Conservation (phyloP, 2,329 filamentous ascomycete species). For the Cucurbitaria berberidis region DNA sequence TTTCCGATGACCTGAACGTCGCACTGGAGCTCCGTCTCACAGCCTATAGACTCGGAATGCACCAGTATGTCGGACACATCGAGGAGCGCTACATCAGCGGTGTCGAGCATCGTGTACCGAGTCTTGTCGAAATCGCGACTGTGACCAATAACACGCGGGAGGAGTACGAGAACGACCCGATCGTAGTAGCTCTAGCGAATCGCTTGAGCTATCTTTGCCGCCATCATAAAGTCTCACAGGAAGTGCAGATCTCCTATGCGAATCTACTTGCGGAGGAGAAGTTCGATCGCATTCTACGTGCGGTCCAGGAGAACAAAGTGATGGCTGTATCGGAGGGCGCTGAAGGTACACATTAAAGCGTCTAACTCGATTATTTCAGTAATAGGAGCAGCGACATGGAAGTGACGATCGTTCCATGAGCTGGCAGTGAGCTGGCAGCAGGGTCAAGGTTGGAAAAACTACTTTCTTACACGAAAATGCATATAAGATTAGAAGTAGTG, state of each 20-base stretch:
- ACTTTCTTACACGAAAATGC: too few relatives aligned
- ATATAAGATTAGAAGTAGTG: too few relatives aligned
- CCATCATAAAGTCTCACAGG: constrained; percentile 1
- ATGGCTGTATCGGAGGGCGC: not conserved
- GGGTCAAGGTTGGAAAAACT: too few relatives aligned
- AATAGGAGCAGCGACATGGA: not conserved
- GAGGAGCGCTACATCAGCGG: not conserved
- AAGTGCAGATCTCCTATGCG: not conserved
- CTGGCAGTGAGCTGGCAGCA: too few relatives aligned
- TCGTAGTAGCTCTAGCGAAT: constrained; percentile 3
- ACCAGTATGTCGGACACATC: constrained; percentile 7
- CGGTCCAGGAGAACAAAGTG: constrained; percentile 3
- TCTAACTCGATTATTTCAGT: too few relatives aligned
- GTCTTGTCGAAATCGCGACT: not conserved
- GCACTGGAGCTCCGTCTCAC: constrained; percentile 6
- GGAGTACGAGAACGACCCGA: not conserved
- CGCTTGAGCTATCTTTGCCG: constrained; percentile 5
- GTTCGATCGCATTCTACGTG: not conserved
- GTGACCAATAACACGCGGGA: constrained; percentile 1
- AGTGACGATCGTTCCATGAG: too few relatives aligned
- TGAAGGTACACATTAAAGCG: not conserved
- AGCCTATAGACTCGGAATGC: constrained; percentile 6
- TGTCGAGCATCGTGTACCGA: not conserved
- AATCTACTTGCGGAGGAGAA: not conserved
- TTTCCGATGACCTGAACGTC: not conserved